Evolutionary conservation across 2,329 filamentous ascomycete species (phyloP).

Genomic region (Cordyceps cicadae): DNA sequence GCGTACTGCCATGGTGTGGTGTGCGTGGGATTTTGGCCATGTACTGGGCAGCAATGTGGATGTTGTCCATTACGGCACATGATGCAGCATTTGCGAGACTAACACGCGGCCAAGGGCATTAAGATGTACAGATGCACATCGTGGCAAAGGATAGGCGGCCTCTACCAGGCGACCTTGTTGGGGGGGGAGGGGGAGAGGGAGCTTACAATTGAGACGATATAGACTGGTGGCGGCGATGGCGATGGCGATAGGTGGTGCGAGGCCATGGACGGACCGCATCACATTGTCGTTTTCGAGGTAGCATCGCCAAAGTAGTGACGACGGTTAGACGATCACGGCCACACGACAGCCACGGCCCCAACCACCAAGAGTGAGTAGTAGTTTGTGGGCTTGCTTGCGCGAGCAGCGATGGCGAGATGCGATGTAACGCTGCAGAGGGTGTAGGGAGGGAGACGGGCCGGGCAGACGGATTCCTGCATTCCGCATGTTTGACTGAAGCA

Average conservation of each 20-base stretch:
- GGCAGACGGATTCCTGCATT: no score
- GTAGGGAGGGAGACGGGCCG: no score
- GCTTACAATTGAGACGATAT: not conserved
- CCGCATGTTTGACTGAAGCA: no score
- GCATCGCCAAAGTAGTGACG: not conserved
- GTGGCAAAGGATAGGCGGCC: not conserved
- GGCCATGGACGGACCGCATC: not conserved
- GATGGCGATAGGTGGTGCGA: not conserved
- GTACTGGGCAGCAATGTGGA: not conserved
- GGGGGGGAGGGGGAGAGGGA: no score
- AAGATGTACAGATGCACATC: constrained; percentile 4
- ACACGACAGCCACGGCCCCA: no score
- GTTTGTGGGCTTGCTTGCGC: no score
- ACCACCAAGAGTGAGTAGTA: no score
- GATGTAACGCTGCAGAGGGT: no score
- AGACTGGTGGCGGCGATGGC: not conserved
- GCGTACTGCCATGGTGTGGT: no score
- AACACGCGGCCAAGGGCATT: not conserved
- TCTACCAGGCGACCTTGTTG: not conserved
- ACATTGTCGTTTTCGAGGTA: not conserved
- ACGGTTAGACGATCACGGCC: no score
- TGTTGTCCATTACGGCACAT: not conserved
- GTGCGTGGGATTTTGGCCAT: not conserved
- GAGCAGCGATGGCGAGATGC: no score
- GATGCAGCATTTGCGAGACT: not conserved